Evolutionary conservation across 2,329 filamentous ascomycete species (phyloP).

Genomic region (Rhinocladiella mackenziei): DNA sequence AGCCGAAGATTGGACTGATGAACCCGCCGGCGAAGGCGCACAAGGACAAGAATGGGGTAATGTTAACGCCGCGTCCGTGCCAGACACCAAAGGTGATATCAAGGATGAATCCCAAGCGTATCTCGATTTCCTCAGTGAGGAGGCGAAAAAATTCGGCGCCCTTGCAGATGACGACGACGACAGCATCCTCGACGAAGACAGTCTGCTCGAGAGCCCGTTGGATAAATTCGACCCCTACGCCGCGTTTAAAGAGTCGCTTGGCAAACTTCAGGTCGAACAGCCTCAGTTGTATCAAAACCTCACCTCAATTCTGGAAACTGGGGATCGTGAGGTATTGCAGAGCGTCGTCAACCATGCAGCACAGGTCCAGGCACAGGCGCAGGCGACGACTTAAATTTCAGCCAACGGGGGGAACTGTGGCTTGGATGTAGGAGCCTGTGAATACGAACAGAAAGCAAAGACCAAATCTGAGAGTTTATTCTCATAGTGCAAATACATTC

Average conservation of each 20-base stretch:
- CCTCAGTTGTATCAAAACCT: slow-evolving; percentile 81
- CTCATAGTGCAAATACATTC: too few relatives aligned
- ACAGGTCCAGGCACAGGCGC: slow-evolving; percentile 13
- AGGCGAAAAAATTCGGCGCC: slow-evolving; percentile 79
- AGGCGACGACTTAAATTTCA: slow-evolving; percentile 1
- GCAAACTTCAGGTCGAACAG: slow-evolving; percentile 85
- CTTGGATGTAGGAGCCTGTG: not conserved
- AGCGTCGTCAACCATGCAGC: slow-evolving; percentile 67
- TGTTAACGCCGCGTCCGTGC: slow-evolving; percentile 60
- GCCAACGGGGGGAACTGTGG: not conserved
- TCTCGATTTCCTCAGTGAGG: slow-evolving; percentile 91
- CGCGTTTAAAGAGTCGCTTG: slow-evolving; percentile 74
- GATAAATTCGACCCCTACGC: slow-evolving; percentile 94
- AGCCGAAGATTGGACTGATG: slow-evolving; percentile 77
- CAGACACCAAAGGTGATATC: slow-evolving; percentile 57
- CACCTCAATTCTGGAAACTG: slow-evolving; percentile 70
- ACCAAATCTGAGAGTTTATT: too few relatives aligned
- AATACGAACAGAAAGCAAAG: not conserved
- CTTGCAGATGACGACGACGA: slow-evolving; percentile 71
- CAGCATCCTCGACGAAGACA: slow-evolving; percentile 87
- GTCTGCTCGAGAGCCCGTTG: slow-evolving; percentile 85
- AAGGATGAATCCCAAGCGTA: slow-evolving; percentile 93
- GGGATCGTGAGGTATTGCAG: slow-evolving; percentile 79
- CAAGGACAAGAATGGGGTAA: slow-evolving; percentile 54
- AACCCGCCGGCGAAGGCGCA: slow-evolving; percentile 43